phyloP scores from a whole-genome alignment of 1,284 basidiomycete genomes.

The Ustilago bromivora region DNA sequence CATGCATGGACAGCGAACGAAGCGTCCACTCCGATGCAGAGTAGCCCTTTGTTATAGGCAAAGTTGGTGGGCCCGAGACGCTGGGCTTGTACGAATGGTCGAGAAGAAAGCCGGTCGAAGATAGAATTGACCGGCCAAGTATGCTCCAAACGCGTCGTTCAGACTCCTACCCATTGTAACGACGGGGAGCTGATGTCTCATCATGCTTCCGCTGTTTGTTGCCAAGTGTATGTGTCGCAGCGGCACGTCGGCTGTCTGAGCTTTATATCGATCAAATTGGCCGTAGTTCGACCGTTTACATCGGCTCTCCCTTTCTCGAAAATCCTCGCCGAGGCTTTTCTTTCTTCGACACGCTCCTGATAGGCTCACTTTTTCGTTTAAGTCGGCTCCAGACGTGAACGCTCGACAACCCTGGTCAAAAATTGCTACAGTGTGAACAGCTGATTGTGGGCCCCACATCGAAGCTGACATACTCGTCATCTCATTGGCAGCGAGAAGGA shows the following conservation, averaged over 20 bases:
- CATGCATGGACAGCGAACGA: background rate
- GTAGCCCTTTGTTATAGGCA: background rate
- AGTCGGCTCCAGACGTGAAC: too few species aligned
- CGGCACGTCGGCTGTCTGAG: constrained; percentile 2
- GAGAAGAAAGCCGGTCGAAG: background rate
- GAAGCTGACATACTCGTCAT: background rate
- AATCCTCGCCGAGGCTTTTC: constrained; percentile 2
- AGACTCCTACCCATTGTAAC: background rate
- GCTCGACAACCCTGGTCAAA: background rate
- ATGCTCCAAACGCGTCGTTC: background rate
- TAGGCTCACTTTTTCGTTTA: background rate
- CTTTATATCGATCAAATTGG: background rate
- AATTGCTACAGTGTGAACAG: background rate
- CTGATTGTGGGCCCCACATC: constrained; percentile 12
- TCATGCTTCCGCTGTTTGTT: background rate
- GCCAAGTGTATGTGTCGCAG: background rate
- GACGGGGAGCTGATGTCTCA: background rate
- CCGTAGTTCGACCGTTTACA: constrained; percentile 10
- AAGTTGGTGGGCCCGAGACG: background rate
- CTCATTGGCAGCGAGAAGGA: background rate
- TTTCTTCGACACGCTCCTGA: background rate
- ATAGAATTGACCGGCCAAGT: constrained; percentile 5
- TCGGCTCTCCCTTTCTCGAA: background rate
- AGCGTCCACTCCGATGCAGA: background rate
- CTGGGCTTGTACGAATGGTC: background rate